phyloP scores from a whole-genome alignment of 1,284 basidiomycete genomes.

The Exobasidium rhododendri region DNA sequence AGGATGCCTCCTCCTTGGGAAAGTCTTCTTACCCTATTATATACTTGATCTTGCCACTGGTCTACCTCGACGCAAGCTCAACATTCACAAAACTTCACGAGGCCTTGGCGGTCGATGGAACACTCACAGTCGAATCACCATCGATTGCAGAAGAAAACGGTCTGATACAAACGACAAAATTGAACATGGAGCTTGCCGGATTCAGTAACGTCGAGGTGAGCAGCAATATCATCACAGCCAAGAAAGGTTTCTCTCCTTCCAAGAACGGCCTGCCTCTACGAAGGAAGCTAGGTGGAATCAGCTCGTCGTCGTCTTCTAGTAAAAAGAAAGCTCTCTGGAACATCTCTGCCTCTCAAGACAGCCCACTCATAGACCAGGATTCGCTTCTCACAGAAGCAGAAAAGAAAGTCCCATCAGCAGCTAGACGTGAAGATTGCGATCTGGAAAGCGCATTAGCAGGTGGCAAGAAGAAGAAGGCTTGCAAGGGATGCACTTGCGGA shows the following conservation, averaged over 20 bases:
- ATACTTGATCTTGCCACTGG: not conserved
- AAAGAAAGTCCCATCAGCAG: constrained; percentile 30
- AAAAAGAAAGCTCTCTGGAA: constrained; percentile 49
- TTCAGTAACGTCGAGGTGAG: not conserved
- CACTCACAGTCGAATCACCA: constrained; percentile 5
- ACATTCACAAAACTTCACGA: not conserved
- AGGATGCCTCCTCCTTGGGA: constrained; percentile 22
- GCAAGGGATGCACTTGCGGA: constrained; percentile 54
- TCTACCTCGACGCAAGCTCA: not conserved
- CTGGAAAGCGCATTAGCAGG: constrained; percentile 35
- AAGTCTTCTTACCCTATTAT: not conserved
- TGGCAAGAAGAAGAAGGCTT: constrained; percentile 46
- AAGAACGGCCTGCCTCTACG: constrained; percentile 28
- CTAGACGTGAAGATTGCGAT: constrained; percentile 50
- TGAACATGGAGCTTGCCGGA: not conserved
- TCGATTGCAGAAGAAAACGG: constrained; percentile 10
- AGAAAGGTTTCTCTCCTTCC: not conserved
- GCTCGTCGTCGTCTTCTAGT: constrained; percentile 10
- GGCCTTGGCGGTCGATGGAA: constrained; percentile 4
- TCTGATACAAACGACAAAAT: not conserved
- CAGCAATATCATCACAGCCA: not conserved
- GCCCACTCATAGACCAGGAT: constrained; percentile 35
- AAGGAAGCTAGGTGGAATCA: constrained; percentile 23
- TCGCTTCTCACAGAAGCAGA: constrained; percentile 40
- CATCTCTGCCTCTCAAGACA: constrained; percentile 28